Percentiles rank a stretch among this genome's conserved stretches.
phyloP scores from a whole-genome alignment of 2,329 filamentous ascomycete species.

The Hypomyces perniciosus region DNA sequence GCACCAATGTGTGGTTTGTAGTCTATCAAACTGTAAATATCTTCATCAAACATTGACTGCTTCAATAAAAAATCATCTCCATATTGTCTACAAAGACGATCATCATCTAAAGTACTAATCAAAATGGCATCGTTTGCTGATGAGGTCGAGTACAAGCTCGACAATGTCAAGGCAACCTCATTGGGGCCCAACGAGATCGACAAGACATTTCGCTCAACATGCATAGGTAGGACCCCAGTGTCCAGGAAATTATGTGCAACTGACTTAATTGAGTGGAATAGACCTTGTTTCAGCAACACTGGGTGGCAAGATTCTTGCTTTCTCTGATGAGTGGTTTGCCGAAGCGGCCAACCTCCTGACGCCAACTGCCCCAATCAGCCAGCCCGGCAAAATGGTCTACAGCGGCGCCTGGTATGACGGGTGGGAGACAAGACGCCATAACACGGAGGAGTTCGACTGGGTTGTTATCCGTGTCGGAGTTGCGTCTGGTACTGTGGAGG shows the following conservation, averaged over 20 bases:
- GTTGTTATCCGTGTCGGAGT: constrained; percentile 61
- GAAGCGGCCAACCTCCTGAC: constrained; percentile 59
- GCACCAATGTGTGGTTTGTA: neutral
- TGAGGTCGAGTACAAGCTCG: constrained; percentile 50
- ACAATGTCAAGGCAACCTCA: constrained; percentile 43
- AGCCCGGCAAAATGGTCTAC: constrained; percentile 62
- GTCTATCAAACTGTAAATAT: neutral
- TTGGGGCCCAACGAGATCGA: constrained; percentile 53
- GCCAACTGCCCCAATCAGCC: constrained; percentile 55
- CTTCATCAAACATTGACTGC: constrained; percentile 3
- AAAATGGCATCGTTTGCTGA: constrained; percentile 34
- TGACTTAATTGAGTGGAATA: constrained; percentile 21
- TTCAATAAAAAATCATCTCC: neutral
- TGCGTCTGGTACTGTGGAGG: constrained; percentile 64
- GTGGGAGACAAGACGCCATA: constrained; percentile 64
- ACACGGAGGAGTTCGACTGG: constrained; percentile 59
- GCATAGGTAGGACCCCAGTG: constrained; percentile 45
- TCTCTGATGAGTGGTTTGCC: constrained; percentile 65
- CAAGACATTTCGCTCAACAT: constrained; percentile 53
- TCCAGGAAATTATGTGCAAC: neutral
- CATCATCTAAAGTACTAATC: neutral
- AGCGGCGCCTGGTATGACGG: constrained; percentile 67
- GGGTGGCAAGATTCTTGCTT: constrained; percentile 58
- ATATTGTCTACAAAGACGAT: neutral
- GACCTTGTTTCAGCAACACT: constrained; percentile 56